A percentile compares a stretch with the other conserved stretches of the same genome.
phyloP scores from a whole-genome alignment of 2,329 filamentous ascomycete species.

The Botrytis sinoallii region DNA sequence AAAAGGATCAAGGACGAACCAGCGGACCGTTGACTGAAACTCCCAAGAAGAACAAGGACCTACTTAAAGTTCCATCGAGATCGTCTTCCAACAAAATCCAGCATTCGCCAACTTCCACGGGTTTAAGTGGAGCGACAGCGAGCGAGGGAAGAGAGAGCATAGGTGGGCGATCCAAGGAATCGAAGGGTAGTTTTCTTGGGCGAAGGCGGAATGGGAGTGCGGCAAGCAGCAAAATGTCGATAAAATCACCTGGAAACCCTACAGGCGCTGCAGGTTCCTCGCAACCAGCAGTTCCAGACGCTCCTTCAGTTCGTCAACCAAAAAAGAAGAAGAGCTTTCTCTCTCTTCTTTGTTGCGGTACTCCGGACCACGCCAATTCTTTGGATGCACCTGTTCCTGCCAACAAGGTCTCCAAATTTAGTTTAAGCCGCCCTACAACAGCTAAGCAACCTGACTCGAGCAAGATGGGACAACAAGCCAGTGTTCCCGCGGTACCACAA shows the following conservation, averaged over 20 bases:
- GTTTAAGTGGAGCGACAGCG: constrained; percentile 57
- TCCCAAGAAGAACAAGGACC: constrained; percentile 46
- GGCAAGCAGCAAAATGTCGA: constrained; percentile 59
- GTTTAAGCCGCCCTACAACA: constrained; percentile 36
- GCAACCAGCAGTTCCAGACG: constrained; percentile 34
- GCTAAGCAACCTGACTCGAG: constrained; percentile 35
- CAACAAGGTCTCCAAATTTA: constrained; percentile 45
- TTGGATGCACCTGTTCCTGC: constrained; percentile 44
- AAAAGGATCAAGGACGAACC: constrained; percentile 30
- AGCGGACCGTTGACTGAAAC: constrained; percentile 31
- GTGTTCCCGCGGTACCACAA: constrained; percentile 21
- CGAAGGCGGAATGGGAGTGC: constrained; percentile 64
- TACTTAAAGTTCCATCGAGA: constrained; percentile 58
- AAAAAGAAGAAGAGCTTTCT: constrained; percentile 45
- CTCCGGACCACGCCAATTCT: constrained; percentile 40
- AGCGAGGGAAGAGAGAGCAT: constrained; percentile 61
- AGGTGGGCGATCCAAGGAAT: constrained; percentile 62
- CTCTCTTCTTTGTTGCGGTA: constrained; percentile 49
- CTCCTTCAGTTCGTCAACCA: constrained; percentile 32
- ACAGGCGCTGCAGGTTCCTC: constrained; percentile 41
- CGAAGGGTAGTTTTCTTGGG: constrained; percentile 61
- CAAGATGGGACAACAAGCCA: constrained; percentile 24
- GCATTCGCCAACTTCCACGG: constrained; percentile 57
- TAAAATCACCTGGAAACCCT: constrained; percentile 43
- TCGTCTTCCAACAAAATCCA: constrained; percentile 61